These are phyloP conservation scores for Sclerotinia borealis DNA, from an alignment of 2,329 filamentous ascomycete species.

Conservation along the genomic window DNA sequence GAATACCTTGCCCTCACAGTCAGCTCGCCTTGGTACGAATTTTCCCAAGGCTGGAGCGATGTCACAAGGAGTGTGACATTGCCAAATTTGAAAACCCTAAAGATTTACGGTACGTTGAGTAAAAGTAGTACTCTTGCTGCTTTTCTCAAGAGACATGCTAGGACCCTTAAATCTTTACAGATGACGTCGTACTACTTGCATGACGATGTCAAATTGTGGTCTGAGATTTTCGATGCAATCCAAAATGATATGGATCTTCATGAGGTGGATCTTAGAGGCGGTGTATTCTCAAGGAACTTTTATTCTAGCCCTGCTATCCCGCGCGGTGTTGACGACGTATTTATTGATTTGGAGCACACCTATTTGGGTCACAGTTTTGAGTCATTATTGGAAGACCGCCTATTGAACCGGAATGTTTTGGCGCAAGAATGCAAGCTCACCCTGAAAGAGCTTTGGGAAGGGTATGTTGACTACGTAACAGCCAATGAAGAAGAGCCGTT, in stretches of 20 bases:
- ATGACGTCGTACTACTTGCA: fast-evolving
- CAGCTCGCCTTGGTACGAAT: too few relatives aligned
- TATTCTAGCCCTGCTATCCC: too few relatives aligned
- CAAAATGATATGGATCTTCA: background rate
- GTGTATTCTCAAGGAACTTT: too few relatives aligned
- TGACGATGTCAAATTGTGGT: fast-evolving
- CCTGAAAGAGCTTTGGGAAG: background rate
- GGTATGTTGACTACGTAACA: background rate
- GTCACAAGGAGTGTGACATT: background rate
- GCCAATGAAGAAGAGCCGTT: too few relatives aligned
- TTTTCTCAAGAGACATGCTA: background rate
- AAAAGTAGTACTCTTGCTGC: background rate
- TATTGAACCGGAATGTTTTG: background rate
- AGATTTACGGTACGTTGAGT: background rate
- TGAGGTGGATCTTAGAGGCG: fast-evolving
- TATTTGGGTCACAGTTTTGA: background rate
- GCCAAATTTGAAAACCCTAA: background rate
- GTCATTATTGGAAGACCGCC: background rate
- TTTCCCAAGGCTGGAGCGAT: background rate
- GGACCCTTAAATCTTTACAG: background rate
- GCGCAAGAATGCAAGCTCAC: background rate
- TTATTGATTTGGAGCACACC: too few relatives aligned
- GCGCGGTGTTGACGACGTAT: too few relatives aligned
- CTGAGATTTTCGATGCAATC: background rate
- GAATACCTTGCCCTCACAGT: background rate